Evolutionary conservation across 2,329 filamentous ascomycete genomes (phyloP), one percentile per base, ranked within the genome.

Genomic region (Diaporthe vaccinii): DNA sequence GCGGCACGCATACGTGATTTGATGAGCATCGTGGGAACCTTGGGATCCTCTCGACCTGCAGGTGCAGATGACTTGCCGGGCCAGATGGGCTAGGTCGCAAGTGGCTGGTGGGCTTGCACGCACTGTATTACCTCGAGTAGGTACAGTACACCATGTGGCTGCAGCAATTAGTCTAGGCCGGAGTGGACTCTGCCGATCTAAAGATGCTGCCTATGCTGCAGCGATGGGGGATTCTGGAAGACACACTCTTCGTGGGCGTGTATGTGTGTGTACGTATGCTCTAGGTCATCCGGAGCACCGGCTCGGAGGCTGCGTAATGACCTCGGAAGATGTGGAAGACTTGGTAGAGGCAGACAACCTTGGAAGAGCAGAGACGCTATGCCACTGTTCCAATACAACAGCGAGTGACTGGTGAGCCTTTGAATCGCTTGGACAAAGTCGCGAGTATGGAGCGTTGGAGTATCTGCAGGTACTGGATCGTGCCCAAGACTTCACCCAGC

Each of bases 401-500:
- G 36, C 34, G 57, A 62, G 22, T 44, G 57, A 53, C 44, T 41
- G 69, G 34, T 51, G 9, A 34, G 34, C 34, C 17, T 31, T 36
- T 9, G 36, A 58, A 41, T n/a, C 6, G 10, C 31, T 55, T 59
- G 46, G n/a, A 51, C 34, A 31, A 53, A 65, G 70, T 53, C n/a
- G 57, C 57, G n/a, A 36, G 72, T 41, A 71, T 58, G 28, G 51
- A 51, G 14, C 14, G 17, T 74, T 71, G 72, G 49, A 76, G 71
- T 71, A 71, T 76, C 74, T 76, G 74, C 74, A 76, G 72, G 74
- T 76, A 74, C 74, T 74, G 46, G 22, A 46, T 62, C 55, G 71
- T 76, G 74, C 74, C 65, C 57, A 70, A 20, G 71, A 76, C 70
- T 74, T 74, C n/a, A 6, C 7, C 25, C 44, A 51, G 55, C 22